Conservation (phyloP, 768 basidiomycete species). For the Tylopilus vinaceipallidus region DNA sequence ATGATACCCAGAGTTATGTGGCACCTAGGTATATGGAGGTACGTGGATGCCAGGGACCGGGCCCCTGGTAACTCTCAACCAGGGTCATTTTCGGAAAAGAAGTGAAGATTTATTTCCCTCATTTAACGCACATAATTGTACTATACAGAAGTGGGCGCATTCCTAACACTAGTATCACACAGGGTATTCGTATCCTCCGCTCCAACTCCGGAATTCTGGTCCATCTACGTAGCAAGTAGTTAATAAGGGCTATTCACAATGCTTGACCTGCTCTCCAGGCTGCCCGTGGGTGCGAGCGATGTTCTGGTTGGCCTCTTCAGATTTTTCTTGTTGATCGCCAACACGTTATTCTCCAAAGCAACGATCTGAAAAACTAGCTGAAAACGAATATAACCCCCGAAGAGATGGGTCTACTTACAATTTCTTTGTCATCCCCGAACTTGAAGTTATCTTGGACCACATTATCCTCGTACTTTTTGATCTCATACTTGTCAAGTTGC, state of each 20-base stretch:
- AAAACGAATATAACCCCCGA: background rate
- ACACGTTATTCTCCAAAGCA: conserved; percentile 89
- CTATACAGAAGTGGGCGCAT: conserved; percentile 1
- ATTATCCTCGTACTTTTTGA: conserved; percentile 92
- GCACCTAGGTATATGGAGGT: conserved; percentile 74
- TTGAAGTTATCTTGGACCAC: conserved; percentile 98
- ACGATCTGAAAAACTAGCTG: conserved; percentile 67
- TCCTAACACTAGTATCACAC: background rate
- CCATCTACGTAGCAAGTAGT: conserved; percentile 1
- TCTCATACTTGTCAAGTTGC: conserved; percentile 86
- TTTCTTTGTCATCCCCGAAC: conserved; percentile 96
- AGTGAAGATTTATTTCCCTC: conserved; percentile 21
- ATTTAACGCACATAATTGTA: conserved; percentile 18
- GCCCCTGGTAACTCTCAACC: background rate
- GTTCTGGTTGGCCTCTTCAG: conserved; percentile 79
- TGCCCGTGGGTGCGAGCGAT: conserved; percentile 53
- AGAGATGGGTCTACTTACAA: conserved; percentile 50
- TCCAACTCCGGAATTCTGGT: background rate
- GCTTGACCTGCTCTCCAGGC: conserved; percentile 49
- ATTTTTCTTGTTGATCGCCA: conserved; percentile 92
- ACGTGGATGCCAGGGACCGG: conserved; percentile 64
- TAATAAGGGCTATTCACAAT: conserved; percentile 72
- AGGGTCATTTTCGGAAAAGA: conserved; percentile 5
- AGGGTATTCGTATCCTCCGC: conserved; percentile 17
- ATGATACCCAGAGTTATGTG: conserved; percentile 71